A percentile compares a stretch with the other conserved stretches of the same genome.
These are phyloP conservation scores for Alternaria sp. DNA, from an alignment of 2,329 filamentous ascomycete genomes.

Conservation along the genomic window DNA sequence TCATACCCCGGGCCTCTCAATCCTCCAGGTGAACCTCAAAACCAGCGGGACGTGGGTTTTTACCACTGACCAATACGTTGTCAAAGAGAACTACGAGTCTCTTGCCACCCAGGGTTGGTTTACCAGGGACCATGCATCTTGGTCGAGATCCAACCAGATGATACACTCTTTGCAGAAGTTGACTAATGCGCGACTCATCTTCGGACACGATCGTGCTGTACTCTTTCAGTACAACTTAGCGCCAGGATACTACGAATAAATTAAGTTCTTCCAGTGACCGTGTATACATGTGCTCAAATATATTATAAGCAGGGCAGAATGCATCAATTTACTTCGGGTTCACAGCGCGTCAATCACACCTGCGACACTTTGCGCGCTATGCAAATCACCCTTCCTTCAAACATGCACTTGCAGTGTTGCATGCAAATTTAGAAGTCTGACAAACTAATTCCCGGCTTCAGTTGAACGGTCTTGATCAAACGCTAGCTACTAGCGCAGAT, in stretches of 20 bases:
- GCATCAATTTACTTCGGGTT: neutral
- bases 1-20: slow-evolving; percentile 31
- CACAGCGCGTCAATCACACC: neutral
- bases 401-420: neutral
- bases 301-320: neutral
- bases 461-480: neutral
- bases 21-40: slow-evolving; percentile 47
- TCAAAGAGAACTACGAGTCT: slow-evolving; percentile 44
- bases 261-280: neutral
- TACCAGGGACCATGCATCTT: slow-evolving; percentile 44
- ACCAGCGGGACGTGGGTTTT: slow-evolving; percentile 46
- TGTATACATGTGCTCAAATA: neutral
- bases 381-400: neutral
- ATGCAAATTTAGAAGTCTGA: neutral
- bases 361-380: neutral
- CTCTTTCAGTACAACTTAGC: neutral
- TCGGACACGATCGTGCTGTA: slow-evolving; percentile 36
- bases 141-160: slow-evolving; percentile 36
- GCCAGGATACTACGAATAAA: neutral
- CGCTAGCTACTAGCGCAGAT: neutral
- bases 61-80: slow-evolving; percentile 47
- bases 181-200: slow-evolving; percentile 30
- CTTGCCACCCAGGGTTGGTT: slow-evolving; percentile 46
- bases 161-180: slow-evolving; percentile 32
- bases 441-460: neutral